Evolutionary conservation across 305 asterid species (phyloP).

Genomic region (Solanum hybrid): DNA sequence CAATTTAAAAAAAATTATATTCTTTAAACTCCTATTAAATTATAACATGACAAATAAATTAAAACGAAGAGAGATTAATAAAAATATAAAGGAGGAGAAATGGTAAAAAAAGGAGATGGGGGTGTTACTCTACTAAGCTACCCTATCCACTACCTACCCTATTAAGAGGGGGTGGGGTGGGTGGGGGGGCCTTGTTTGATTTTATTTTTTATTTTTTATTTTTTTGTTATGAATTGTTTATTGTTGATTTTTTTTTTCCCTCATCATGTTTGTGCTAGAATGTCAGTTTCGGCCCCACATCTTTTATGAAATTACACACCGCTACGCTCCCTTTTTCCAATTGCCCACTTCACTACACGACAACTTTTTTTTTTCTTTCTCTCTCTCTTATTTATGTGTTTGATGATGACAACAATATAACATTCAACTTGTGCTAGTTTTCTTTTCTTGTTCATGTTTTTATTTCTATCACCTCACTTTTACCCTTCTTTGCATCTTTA

Average conservation of each 20-base stretch:
- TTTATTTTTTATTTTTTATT: not conserved
- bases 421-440: not conserved
- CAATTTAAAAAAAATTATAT: too few species aligned
- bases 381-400: not conserved
- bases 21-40: not conserved
- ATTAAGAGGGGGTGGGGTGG: not conserved
- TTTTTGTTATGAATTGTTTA: not conserved
- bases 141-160: slow-evolving; percentile 58
- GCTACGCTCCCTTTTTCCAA: slow-evolving; percentile 7
- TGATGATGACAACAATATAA: slow-evolving; percentile 28
- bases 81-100: not conserved
- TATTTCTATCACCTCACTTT: not conserved
- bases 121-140: slow-evolving; percentile 32
- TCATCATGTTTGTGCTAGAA: slow-evolving; percentile 5
- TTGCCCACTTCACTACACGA: slow-evolving; percentile 20
- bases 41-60: not conserved
- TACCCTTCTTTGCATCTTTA: not conserved
- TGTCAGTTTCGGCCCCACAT: slow-evolving; percentile 17
- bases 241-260: slow-evolving; percentile 12
- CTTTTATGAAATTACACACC: slow-evolving; percentile 16
- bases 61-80: too few species aligned
- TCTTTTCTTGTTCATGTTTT: not conserved
- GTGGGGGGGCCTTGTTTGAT: not conserved
- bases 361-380: slow-evolving; percentile 6
- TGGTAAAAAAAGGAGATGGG: slow-evolving; percentile 3